Base-by-base conservation (phyloP, 495 filamentous ascomycete genomes). In the Talaromyces trachyspermus region DNA sequence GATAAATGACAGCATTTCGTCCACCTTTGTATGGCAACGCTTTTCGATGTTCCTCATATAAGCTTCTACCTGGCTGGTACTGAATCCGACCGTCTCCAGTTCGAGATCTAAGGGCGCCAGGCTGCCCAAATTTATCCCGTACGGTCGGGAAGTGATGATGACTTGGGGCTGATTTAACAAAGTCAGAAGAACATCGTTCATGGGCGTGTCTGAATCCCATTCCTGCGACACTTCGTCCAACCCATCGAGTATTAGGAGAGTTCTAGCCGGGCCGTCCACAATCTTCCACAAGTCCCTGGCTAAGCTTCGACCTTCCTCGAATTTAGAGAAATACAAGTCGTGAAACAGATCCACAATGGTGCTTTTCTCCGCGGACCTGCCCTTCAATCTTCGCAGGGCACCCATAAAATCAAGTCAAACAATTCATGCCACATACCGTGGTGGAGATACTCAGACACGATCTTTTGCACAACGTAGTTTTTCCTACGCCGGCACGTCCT, bases 231-330 rank as follows among this genome's bases (percentile, higher is more conserved):
- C 52, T 58, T 72, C 67, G 46, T 72, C 67, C 24, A 72, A 49
- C 23, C 69, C 62, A 53, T 72, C 63, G 18, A 69, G 59, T 19
- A 70, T 43, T 23, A 69, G 66, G 2, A 70, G 48, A 48, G 54
- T 64, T 35, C 50, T 43, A n/a, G 5, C 17, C 33, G n/a, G 2
- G n/a, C 29, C 26, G 3, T 38, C 27, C 33, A 52, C 20, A 8
- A 48, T 19, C 20, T 50, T 19, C 25, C 38, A 41, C 26, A 62
- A 46, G 44, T 49, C 38, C 11, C 49, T 42, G 25, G 58, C 54
- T 8, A 59, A 49, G 15, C 44, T 35, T 26, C 49, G 33, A 10
- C 35, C 23, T 10, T 18, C 8, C 22, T 50, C 14, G 1, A 12
- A 2, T 2, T 40, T 7, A 15, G 42, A 50, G 44, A 65, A 65